Conservation (phyloP, 768 basidiomycete species). For the Boletus insuetus region DNA sequence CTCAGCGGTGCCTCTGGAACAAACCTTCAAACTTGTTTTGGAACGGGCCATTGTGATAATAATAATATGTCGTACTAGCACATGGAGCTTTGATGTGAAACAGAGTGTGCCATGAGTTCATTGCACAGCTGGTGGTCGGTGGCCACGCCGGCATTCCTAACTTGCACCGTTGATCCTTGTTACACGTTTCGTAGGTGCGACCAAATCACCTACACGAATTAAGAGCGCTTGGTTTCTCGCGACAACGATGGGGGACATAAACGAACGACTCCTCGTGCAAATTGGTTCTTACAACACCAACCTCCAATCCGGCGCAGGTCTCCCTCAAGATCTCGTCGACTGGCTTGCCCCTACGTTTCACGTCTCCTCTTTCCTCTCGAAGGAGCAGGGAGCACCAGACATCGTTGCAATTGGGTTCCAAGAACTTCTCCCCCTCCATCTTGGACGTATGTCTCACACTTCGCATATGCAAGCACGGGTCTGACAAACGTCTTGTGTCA, state of each 20-base stretch:
- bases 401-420: slow-evolving; percentile 92
- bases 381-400: slow-evolving; percentile 67
- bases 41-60: too few species aligned
- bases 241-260: slow-evolving; percentile 13
- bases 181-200: not conserved
- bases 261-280: slow-evolving; percentile 56
- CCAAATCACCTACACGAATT: too few species aligned
- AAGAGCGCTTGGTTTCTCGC: too few species aligned
- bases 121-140: too few species aligned
- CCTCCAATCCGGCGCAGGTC: slow-evolving; percentile 68
- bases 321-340: slow-evolving; percentile 85
- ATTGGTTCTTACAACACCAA: slow-evolving; percentile 92
- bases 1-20: too few species aligned
- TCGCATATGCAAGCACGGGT: not conserved
- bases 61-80: too few species aligned
- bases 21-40: too few species aligned
- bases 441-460: slow-evolving; percentile 62
- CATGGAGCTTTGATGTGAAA: too few species aligned
- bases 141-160: too few species aligned
- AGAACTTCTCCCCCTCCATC: slow-evolving; percentile 86
- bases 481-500: slow-evolving; percentile 7
- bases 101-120: too few species aligned
- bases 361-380: slow-evolving; percentile 69
- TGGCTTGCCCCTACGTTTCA: slow-evolving; percentile 86
- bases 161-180: not conserved